Base-by-base conservation (phyloP, 1,284 basidiomycete species). In the Cystobasidium sp. region DNA sequence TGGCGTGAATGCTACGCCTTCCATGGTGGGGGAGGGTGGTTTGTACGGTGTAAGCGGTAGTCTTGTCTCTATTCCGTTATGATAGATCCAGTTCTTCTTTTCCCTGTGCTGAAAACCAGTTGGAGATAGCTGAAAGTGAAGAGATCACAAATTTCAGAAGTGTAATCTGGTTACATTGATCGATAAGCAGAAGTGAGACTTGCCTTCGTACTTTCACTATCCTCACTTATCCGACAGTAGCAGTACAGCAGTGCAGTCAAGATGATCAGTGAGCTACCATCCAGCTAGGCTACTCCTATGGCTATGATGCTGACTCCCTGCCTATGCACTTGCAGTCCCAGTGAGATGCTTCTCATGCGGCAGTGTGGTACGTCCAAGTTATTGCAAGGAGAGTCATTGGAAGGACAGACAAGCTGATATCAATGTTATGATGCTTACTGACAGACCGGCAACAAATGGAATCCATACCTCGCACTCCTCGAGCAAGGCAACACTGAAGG, bases 281-380 rank as follows among this genome's bases (percentile, higher is more conserved):
- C 9, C 24, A 3, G 12, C 18, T 47, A 12, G 43, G 39, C 46
- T n/a, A 24, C 12, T 43, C 31, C 31, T n/a, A 31, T 7, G 41
- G 16, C 14, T 16, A n/a, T 69, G n/a, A 16, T 7, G 62, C 69
- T 64, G 31, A 65, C 61, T 31, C 31, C 31, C 31, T 16, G 61
- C n/a, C 37, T 63, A n/a, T 43, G 41, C 49, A 6, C 37, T 20
- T 16, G 3, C 70, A 73, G 70, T 93, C 76, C 91, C 91, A 69
- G 89, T 93, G 5, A 88, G 91, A 66, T 94, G 92, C 78, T 96
- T 96, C 82, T 93, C 92, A 41, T 96, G 93, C 80, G 93, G 93
- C 58, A 95, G 95, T 83, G 93, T 96, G 76, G 89, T 95, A 59
- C 92, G 93, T 68, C 18, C 5, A 22, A 47, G 16, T 9, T 18